Evolutionary conservation across 1,284 basidiomycete species (phyloP).

Genomic region (Ustilago cynodontis): DNA sequence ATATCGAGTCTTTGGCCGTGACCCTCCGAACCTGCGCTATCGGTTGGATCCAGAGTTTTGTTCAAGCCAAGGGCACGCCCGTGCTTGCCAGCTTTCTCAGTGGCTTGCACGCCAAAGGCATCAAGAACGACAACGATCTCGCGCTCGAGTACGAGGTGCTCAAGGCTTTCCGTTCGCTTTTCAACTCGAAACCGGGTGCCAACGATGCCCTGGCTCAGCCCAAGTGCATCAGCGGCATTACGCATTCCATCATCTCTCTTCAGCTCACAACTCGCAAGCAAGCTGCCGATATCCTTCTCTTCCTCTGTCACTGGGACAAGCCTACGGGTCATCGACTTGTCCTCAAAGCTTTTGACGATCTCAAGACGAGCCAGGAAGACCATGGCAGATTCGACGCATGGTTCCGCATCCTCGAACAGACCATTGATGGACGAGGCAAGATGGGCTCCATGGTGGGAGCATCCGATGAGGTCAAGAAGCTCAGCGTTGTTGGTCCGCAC

Average conservation of each 20-base stretch:
- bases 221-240: slow-evolving; percentile 83
- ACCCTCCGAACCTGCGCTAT: slow-evolving; percentile 76
- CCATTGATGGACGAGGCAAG: slow-evolving; percentile 85
- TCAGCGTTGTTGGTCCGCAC: slow-evolving; percentile 73
- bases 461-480: slow-evolving; percentile 83
- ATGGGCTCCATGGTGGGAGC: slow-evolving; percentile 96
- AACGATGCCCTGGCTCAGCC: slow-evolving; percentile 83
- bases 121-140: slow-evolving; percentile 75
- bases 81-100: slow-evolving; percentile 80
- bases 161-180: slow-evolving; percentile 86
- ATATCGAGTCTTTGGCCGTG: slow-evolving; percentile 82
- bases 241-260: slow-evolving; percentile 85
- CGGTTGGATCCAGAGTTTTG: slow-evolving; percentile 69
- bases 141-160: slow-evolving; percentile 87
- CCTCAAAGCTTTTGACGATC: slow-evolving; percentile 72
- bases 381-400: slow-evolving; percentile 82
- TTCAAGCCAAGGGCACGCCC: slow-evolving; percentile 79
- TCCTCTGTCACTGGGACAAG: slow-evolving; percentile 73
- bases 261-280: slow-evolving; percentile 84
- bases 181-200: slow-evolving; percentile 82
- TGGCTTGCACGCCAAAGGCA: slow-evolving; percentile 61
- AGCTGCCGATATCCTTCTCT: slow-evolving; percentile 80
- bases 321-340: slow-evolving; percentile 72
- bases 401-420: slow-evolving; percentile 85
- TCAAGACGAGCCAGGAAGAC: slow-evolving; percentile 56